These are phyloP conservation scores for Tetrastigma voinierianum DNA, from an alignment of 164 flowering plant species.

Conservation along the genomic window DNA sequence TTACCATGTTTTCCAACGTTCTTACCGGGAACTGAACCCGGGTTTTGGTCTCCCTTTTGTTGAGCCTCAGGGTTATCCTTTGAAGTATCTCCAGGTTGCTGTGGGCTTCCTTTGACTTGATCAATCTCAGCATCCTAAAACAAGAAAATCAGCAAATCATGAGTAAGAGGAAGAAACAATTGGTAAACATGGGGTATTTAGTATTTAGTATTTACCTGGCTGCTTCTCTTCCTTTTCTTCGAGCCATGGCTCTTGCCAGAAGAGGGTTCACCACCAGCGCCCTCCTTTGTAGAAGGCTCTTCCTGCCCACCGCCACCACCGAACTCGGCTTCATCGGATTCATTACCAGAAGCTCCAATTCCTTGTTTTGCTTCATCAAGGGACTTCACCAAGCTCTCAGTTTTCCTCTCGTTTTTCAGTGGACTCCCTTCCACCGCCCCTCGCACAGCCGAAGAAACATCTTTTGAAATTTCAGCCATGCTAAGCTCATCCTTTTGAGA, in stretches of 20 bases:
- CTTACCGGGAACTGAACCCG: constrained; percentile 31
- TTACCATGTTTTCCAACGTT: constrained; percentile 52
- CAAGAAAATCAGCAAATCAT: background rate
- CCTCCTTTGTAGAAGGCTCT: constrained; percentile 39
- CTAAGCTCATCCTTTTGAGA: constrained; percentile 36
- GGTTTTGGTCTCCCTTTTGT: constrained; percentile 51
- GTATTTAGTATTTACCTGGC: constrained; percentile 45
- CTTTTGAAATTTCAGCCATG: constrained; percentile 34
- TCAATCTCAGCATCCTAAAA: constrained; percentile 49
- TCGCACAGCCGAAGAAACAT: constrained; percentile 31
- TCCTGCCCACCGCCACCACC: constrained; percentile 44
- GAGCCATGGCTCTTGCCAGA: constrained; percentile 37
- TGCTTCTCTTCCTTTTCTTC: constrained; percentile 70
- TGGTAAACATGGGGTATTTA: background rate
- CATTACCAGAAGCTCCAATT: constrained; percentile 44
- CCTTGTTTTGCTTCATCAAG: constrained; percentile 51
- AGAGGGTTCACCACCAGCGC: constrained; percentile 35
- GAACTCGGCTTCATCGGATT: constrained; percentile 65
- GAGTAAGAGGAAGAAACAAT: background rate
- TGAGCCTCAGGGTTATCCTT: constrained; percentile 40
- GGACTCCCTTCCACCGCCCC: constrained; percentile 42
- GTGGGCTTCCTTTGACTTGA: constrained; percentile 36
- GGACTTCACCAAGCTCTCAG: constrained; percentile 33
- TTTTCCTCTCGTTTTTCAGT: constrained; percentile 39
- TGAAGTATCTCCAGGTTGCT: constrained; percentile 34